Conservation (phyloP, 1,139 yeast species). For the Meyerozyma athensensis region DNA sequence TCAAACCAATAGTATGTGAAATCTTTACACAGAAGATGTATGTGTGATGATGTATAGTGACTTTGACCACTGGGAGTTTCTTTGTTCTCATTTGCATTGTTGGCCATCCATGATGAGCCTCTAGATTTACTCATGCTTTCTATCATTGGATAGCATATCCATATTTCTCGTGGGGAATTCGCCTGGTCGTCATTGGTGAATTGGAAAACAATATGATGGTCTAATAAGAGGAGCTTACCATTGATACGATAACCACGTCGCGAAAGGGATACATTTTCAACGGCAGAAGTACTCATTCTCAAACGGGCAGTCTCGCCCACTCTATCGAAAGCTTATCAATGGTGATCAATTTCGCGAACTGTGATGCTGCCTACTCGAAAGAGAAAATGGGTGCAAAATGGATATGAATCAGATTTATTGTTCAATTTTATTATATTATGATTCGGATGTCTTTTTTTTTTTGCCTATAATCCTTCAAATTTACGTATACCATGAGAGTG, state of each 20-base stretch:
- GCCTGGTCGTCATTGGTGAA: conserved; percentile 17
- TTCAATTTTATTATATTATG: not conserved
- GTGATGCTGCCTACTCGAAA: not conserved
- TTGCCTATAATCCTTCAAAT: conserved; percentile 53
- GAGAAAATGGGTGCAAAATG: conserved; percentile 1
- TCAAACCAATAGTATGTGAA: conserved; percentile 82
- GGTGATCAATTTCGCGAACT: not conserved
- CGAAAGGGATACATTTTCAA: conserved; percentile 62
- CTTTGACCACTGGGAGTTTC: conserved; percentile 9
- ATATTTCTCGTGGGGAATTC: conserved; percentile 54
- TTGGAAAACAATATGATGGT: conserved; percentile 82
- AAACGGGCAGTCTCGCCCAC: not conserved
- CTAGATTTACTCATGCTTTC: conserved; percentile 58
- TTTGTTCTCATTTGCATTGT: conserved; percentile 7
- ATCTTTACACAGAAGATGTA: conserved; percentile 78
- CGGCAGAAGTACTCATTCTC: conserved; percentile 29
- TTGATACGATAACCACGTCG: conserved; percentile 60
- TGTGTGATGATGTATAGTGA: conserved; percentile 48
- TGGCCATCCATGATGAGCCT: conserved; percentile 40
- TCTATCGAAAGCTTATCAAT: not conserved
- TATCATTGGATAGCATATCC: conserved; percentile 92
- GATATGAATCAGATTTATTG: not conserved
- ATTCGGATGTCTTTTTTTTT: not conserved
- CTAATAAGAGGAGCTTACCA: conserved; percentile 75
- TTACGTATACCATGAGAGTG: conserved; percentile 64